Conservation (phyloP, 116 monocot genomes). For the Dioscorea cayenensis region DNA sequence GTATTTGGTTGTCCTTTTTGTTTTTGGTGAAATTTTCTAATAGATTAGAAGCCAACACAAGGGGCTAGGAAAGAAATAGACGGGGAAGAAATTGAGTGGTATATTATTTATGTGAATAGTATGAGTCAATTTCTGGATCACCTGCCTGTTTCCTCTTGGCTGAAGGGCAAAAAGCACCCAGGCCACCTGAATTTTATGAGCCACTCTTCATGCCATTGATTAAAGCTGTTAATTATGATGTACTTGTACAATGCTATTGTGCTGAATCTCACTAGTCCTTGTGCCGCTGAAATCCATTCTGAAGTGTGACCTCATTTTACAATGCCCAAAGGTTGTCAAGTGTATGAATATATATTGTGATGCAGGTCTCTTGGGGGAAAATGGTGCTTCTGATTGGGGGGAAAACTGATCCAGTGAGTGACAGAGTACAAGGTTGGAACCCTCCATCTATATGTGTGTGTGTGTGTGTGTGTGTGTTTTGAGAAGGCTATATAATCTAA, state of each 20-base stretch:
- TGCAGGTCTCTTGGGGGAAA: slow-evolving; percentile 86
- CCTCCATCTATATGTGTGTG: neutral
- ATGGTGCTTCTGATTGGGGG: slow-evolving; percentile 84
- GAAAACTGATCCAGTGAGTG: slow-evolving; percentile 68
- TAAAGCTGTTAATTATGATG: neutral
- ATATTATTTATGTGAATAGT: too few species aligned
- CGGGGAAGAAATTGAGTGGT: too few species aligned
- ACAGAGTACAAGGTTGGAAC: slow-evolving; percentile 66
- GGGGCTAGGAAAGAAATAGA: too few species aligned
- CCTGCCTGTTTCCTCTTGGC: too few species aligned
- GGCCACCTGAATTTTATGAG: too few species aligned
- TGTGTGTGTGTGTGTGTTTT: too few species aligned
- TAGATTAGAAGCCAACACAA: too few species aligned
- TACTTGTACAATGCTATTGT: neutral
- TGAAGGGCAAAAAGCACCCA: too few species aligned
- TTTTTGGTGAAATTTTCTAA: too few species aligned
- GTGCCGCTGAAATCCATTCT: too few species aligned
- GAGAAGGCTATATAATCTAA: neutral
- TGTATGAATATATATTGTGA: neutral
- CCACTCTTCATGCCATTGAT: neutral
- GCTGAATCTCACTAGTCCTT: neutral
- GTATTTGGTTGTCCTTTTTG: too few species aligned
- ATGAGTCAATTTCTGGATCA: too few species aligned
- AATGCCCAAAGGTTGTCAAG: neutral
- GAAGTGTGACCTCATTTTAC: neutral